Evolutionary conservation across 2,329 filamentous ascomycete genomes (phyloP).

Genomic region (Trichoderma sp.): DNA sequence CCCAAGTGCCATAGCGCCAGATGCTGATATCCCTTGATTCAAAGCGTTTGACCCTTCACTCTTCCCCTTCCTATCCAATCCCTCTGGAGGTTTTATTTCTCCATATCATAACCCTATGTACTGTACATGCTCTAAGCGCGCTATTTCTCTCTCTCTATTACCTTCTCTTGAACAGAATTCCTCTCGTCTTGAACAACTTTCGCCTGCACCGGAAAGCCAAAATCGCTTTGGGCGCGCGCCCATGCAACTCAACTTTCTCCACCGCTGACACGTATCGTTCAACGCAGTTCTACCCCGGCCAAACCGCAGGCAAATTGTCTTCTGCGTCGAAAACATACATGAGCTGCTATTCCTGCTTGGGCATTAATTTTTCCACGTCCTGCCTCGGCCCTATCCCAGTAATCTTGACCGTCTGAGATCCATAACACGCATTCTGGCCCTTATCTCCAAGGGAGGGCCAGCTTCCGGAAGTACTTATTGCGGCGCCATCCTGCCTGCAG

Average conservation of each 20-base stretch:
- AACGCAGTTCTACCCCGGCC: not conserved
- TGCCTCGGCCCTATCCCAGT: not conserved
- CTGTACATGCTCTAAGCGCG: not conserved
- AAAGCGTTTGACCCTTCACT: not conserved
- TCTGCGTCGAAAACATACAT: not conserved
- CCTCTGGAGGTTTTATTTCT: not conserved
- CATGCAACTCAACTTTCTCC: not conserved
- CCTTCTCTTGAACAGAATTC: not conserved
- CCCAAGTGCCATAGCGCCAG: not conserved
- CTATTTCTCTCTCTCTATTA: not conserved
- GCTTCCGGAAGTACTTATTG: conserved; percentile 21
- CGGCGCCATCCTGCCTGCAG: conserved; percentile 13
- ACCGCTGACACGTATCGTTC: conserved; percentile 21
- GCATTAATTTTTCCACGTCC: conserved; percentile 19
- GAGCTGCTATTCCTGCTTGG: conserved; percentile 1
- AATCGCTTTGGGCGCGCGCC: not conserved
- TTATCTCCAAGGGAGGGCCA: conserved; percentile 20
- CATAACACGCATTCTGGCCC: conserved; percentile 1
- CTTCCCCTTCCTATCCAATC: not conserved
- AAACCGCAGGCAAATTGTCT: not conserved
- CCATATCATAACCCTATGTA: not conserved
- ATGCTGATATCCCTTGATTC: conserved; percentile 11
- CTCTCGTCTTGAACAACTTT: not conserved
- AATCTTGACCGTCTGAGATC: conserved; percentile 15
- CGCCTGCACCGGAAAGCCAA: not conserved